Base-by-base conservation (phyloP, 225 moss, liverwort and hornwort species). In the Physcomitrium patens region DNA sequence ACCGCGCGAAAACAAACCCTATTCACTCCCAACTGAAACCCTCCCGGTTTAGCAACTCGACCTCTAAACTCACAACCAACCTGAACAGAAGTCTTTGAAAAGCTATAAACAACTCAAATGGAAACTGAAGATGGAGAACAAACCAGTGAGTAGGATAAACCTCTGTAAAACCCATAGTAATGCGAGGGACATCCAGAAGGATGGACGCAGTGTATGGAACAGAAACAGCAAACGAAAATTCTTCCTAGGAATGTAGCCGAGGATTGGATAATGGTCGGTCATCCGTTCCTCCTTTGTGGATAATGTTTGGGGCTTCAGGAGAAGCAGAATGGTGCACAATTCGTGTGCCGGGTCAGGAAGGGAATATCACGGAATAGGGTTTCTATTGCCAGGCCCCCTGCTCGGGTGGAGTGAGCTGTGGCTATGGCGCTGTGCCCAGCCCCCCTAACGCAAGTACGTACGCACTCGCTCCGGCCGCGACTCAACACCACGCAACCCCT, bases 101-200 rank as follows among this genome's bases (percentile, higher is more conserved):
- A 12, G 10, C 22, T 3, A 45, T 45, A 46, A n/a, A 12, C 3
- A 13, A 20, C 8, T 3, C 41, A 48, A 31, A 49, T 37, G 7
- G 31, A 7, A 5, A 5, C 15, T 49, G 1, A 49, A 15, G 48
- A 0, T 49, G 1, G 12, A 49, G 48, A 53, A 17, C 18, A 5
- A 49, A 49, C 49, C 5, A 5, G 14, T 0, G 5, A 53, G 8
- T 49, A 1, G 9, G 48, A 62, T 62, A 57, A 57, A 57, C 57
- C 57, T 60, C 60, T 31, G 28, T 60, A 60, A 60, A 60, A 60
- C 60, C 60, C 60, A 37, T 1, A 37, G 60, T 15, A 37, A 58
- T 24, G 22, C 10, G 23, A 26, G 24, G 22, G 58, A 87, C 86
- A 15, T n/a, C 7, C 0, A 22, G 57, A 23, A 22, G 57, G 57